Conservation (phyloP, 2,329 filamentous ascomycete genomes). For the Polychaeton citri region DNA sequence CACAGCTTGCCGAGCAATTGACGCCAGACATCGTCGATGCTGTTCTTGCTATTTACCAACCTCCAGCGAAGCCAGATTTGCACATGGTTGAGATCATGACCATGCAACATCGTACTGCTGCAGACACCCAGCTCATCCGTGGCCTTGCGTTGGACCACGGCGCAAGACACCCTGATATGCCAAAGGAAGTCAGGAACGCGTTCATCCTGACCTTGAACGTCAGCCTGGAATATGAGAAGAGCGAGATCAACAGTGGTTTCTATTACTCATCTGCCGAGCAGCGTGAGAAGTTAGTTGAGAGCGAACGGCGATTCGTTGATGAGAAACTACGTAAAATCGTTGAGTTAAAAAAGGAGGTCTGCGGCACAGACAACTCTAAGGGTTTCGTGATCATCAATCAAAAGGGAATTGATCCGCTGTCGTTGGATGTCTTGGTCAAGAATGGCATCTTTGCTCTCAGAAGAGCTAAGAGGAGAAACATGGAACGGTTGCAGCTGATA, state of each 20-base stretch:
- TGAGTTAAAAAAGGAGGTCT: conserved; percentile 94
- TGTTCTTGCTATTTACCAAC: conserved; percentile 83
- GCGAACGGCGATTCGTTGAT: conserved; percentile 88
- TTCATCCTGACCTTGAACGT: conserved; percentile 93
- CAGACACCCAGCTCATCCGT: conserved; percentile 90
- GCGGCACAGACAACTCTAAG: conserved; percentile 84
- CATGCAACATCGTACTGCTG: conserved; percentile 95
- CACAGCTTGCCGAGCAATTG: conserved; percentile 73
- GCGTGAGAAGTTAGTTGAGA: conserved; percentile 94
- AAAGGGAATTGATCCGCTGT: conserved; percentile 96
- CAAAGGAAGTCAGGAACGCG: conserved; percentile 88
- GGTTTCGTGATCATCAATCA: conserved; percentile 97
- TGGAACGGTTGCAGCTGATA: conserved; percentile 92
- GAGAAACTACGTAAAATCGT: conserved; percentile 96
- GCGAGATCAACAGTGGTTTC: conserved; percentile 97
- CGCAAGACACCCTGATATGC: conserved; percentile 95
- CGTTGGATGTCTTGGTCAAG: conserved; percentile 90
- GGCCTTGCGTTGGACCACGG: conserved; percentile 91
- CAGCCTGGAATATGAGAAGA: conserved; percentile 96
- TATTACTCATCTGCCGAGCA: conserved; percentile 97
- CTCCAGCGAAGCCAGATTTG: conserved; percentile 82
- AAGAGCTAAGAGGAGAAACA: conserved; percentile 93
- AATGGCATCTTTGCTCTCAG: conserved; percentile 92
- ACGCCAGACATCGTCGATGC: conserved; percentile 94
- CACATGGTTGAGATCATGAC: conserved; percentile 99